Evolutionary conservation across 2,329 filamentous ascomycete species (phyloP).

Genomic region (Pyrenochaeta sp.): DNA sequence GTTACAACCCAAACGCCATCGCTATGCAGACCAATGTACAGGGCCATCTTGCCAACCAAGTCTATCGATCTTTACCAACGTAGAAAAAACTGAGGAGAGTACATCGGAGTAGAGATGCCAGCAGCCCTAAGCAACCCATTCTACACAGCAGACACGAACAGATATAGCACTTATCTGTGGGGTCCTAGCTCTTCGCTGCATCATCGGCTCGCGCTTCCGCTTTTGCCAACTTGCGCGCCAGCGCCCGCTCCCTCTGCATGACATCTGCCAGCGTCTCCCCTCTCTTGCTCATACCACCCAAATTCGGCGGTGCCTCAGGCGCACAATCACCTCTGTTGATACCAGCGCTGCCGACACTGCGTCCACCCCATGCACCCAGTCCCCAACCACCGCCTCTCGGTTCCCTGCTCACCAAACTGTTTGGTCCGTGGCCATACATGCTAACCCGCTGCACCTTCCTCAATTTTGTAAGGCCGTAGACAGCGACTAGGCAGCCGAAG

Average conservation of each 20-base stretch:
- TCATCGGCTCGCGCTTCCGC: slow-evolving; percentile 36
- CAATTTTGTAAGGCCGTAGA: slow-evolving; percentile 84
- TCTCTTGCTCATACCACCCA: slow-evolving; percentile 24
- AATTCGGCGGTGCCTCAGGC: slow-evolving; percentile 26
- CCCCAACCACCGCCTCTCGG: slow-evolving; percentile 30
- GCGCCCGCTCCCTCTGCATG: slow-evolving; percentile 35
- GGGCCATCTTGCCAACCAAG: background rate
- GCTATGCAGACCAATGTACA: slow-evolving; percentile 27
- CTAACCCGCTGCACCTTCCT: slow-evolving; percentile 86
- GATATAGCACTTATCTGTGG: slow-evolving; percentile 2
- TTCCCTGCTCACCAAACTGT: slow-evolving; percentile 25
- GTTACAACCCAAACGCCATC: slow-evolving; percentile 20
- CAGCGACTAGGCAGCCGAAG: slow-evolving; percentile 79
- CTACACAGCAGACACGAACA: background rate
- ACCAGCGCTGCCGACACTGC: slow-evolving; percentile 26
- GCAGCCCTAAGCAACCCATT: slow-evolving; percentile 4
- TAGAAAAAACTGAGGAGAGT: slow-evolving; percentile 15
- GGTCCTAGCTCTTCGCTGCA: slow-evolving; percentile 11
- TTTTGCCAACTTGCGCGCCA: slow-evolving; percentile 38
- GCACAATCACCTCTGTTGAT: slow-evolving; percentile 25
- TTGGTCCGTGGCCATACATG: slow-evolving; percentile 71
- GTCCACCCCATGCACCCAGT: slow-evolving; percentile 40
- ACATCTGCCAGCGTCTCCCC: slow-evolving; percentile 34
- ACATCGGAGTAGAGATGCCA: slow-evolving; percentile 34
- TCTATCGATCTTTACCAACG: background rate